phyloP scores from a whole-genome alignment of 2,329 filamentous ascomycete genomes.

The Paradendryphiella salina region DNA sequence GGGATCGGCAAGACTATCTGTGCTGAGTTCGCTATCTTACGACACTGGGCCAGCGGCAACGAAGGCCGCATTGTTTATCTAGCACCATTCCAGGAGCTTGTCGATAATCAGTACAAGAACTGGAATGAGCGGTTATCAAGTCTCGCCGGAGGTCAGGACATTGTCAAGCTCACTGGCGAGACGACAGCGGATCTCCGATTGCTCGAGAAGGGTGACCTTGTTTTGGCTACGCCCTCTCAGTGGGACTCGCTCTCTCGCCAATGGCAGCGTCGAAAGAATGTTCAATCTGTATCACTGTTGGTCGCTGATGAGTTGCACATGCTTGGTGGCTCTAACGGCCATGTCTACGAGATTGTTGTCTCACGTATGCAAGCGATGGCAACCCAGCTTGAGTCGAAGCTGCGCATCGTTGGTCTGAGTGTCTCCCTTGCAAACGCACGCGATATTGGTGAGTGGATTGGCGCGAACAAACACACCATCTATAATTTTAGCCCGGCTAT shows the following conservation, averaged over 20 bases:
- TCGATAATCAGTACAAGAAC: constrained; percentile 78
- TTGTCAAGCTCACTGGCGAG: constrained; percentile 93
- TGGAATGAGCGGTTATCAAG: constrained; percentile 78
- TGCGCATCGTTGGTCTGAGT: constrained; percentile 86
- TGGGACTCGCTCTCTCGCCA: constrained; percentile 96
- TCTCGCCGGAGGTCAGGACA: constrained; percentile 79
- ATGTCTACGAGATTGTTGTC: constrained; percentile 94
- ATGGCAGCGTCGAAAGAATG: constrained; percentile 95
- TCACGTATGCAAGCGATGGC: constrained; percentile 97
- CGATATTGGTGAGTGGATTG: constrained; percentile 96
- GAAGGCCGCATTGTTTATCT: constrained; percentile 87
- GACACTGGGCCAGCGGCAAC: constrained; percentile 76
- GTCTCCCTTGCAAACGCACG: constrained; percentile 91
- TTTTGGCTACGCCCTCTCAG: constrained; percentile 88
- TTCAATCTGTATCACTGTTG: constrained; percentile 86
- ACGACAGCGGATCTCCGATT: constrained; percentile 88
- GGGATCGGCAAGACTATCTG: constrained; percentile 97
- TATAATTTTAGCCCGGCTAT: constrained; percentile 98
- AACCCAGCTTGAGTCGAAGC: constrained; percentile 78
- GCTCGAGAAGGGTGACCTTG: constrained; percentile 81
- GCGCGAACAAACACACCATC: constrained; percentile 95
- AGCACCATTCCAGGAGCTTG: constrained; percentile 89
- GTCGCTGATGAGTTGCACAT: constrained; percentile 96
- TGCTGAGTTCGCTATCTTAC: constrained; percentile 88
- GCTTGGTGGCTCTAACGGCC: constrained; percentile 82